Evolutionary conservation across 2,329 filamentous ascomycete species (phyloP), one percentile per base, ranked within the genome.

Genomic region (Nannizziopsis arthrosporioides): DNA sequence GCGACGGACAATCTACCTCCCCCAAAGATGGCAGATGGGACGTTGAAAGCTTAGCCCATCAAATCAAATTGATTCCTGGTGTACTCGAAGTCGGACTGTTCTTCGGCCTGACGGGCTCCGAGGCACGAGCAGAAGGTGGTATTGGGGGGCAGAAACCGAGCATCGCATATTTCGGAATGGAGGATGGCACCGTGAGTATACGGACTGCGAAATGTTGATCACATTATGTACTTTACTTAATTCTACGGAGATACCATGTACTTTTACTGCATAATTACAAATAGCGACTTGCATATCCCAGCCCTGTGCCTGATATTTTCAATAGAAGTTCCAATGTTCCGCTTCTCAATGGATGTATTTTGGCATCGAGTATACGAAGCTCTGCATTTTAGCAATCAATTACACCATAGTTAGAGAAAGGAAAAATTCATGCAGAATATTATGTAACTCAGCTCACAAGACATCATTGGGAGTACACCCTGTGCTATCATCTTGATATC

Each of bases 61-160:
- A 77, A 58, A 82, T 96, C 60, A 87, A 93, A 65, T 73, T 74
- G 55, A 84, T 94, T 54, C 82, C 84, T 1, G 92, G 92, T 43
- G 86, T 98, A 7, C 73, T 95, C 46, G 92, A 94, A 62, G 89
- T 93, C 22, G 92, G 92, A 11, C 75, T 98, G 40, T 98, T 98
- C 71, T 78, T 81, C 37, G 90, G 90, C 2, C 63, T 81, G 59
- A 89, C 90, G 51, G 90, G 90, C 0, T 71, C 78, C 12, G 74
- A 93, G 63, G 77, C 79, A 51, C 77, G 76, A 37, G 71, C 75
- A 47, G 71, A 75, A 50, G 74, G 79, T 54, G 71, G 74, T 47
- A 68, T 79, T 42, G 82, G 84, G 42, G 88, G 85, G 0, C 87
- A 95, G 70, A 94, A 90, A 69, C 92, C 92, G 0, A 76, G 95